Evolutionary conservation across 2,329 filamentous ascomycete species (phyloP), one percentile per base, ranked within the genome.

Genomic region (Aspergillus niger): DNA sequence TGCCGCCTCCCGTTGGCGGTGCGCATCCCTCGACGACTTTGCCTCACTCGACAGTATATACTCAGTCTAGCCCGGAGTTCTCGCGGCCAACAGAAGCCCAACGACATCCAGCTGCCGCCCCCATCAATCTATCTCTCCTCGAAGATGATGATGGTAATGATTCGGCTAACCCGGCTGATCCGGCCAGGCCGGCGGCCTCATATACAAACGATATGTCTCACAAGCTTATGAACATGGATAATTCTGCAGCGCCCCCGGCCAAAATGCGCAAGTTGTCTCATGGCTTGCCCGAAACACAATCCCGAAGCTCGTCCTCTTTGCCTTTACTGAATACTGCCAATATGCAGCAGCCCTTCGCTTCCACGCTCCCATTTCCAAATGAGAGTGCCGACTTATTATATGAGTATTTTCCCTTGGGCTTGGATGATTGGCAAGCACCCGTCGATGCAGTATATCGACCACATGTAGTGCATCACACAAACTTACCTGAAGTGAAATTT

Each of bases 361-460:
- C 36, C 78, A 88, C 65, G 20, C 69, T 79, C 20, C 71, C 76
- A 5, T 76, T 75, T 54, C 70, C 74, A n/a, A 75, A 72, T 39
- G 92, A 96, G 68, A 89, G 89, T 67, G 89, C 89, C 0, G 93
- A 97, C 76, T 80, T 93, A 65, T 80, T 97, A 17, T 97, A 97
- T 73, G 93, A 98, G 77, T 97, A 98, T 73, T 97, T 98, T 65
- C 93, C 93, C 0, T 82, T 98, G 15, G 92, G 90, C 52, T 79
- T 97, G 60, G 92, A 97, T 74, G 93, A 97, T 71, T 97, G 86
- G 88, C 92, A 93, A 86, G 90, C 90, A 2, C 92, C 91, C 1
- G 91, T 96, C 3, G 92, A 96, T 75, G 92, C 92, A 5, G 89
- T 97, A 15, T 97, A 96, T 74, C 83, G 92, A 52, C 94, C 93